Evolutionary conservation across 2,329 filamentous ascomycete genomes (phyloP), one percentile per base, ranked within the genome.

Genomic region (Trichoderma atrobrunneum): DNA sequence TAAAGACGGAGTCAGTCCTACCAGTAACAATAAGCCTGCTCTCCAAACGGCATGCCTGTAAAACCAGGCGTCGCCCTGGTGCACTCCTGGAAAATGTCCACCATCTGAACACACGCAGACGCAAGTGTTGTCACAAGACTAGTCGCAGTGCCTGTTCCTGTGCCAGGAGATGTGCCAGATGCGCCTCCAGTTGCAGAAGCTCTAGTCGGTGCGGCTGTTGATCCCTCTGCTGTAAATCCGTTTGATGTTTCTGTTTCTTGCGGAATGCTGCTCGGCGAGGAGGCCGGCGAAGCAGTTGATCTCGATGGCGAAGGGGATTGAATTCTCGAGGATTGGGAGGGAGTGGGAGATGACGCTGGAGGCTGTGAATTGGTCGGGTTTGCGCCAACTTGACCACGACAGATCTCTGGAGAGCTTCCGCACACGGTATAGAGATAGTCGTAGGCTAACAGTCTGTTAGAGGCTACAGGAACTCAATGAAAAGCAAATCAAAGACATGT

Each of bases 21-120:
- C 80, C 80, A 81, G 74, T 79, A 80, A 75, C 80, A 81, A 21
- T 75, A 73, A 21, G 80, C 79, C 61, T 81, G 79, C 34, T 78
- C 74, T 24, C 61, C 73, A 70, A 68, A 76, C 26, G 76, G 76
- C 26, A 79, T 69, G 5, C 73, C 54, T n/a, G 75, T 74, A 72
- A 81, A 81, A 24, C 74, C 74, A 6, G 69, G 70, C 26, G 77
- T 76, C 48, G 75, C 68, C 11, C 54, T 71, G 51, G 74, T 75
- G 72, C 79, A 81, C 2, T 78, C 78, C 24, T 70, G 67, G 64
- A 76, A 80, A 62, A 80, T 65, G 30, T 61, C 72, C 18, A 78
- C 54, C 79, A 81, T 80, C 34, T 75, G 73, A 51, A 60, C 32
- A 70, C 79, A 80, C 10, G 76, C 78, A 21, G 26, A 64, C 24